Conservation (phyloP, 352 stramenopile species). For the Pythium vanterpoolii region DNA sequence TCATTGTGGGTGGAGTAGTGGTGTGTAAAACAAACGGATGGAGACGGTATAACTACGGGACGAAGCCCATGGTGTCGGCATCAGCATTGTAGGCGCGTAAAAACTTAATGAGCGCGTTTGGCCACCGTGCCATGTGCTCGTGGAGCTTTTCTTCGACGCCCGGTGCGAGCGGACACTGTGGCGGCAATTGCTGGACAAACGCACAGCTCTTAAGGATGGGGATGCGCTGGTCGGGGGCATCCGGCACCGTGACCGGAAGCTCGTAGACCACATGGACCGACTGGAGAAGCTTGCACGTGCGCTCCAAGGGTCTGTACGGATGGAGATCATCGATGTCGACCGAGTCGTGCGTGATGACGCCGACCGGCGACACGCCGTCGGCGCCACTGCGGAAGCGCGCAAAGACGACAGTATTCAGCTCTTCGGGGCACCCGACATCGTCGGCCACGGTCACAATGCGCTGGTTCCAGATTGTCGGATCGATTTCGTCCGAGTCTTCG, state of each 20-base stretch:
- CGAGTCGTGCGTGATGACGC: constrained; percentile 38
- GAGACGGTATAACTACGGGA: not conserved
- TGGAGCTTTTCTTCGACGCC: constrained; percentile 13
- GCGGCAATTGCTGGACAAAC: constrained; percentile 14
- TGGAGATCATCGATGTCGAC: constrained; percentile 48
- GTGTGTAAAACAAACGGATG: not conserved
- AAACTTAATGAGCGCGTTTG: constrained; percentile 12
- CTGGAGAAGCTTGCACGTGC: constrained; percentile 35
- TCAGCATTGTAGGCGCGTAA: constrained; percentile 4
- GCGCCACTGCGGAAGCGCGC: not conserved
- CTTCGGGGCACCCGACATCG: constrained; percentile 24
- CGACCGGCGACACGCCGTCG: constrained; percentile 11
- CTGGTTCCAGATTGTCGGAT: constrained; percentile 29
- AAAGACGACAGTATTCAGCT: constrained; percentile 37
- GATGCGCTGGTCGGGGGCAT: constrained; percentile 1
- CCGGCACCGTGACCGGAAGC: not conserved
- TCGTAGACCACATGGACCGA: constrained; percentile 11
- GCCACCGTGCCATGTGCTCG: constrained; percentile 16
- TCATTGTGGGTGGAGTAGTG: not conserved
- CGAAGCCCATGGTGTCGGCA: too few species aligned
- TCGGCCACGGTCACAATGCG: constrained; percentile 28
- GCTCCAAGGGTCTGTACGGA: constrained; percentile 40
- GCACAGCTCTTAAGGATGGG: constrained; percentile 21
- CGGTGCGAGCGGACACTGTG: constrained; percentile 2
- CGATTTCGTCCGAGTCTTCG: constrained; percentile 30